A percentile compares a stretch with the other conserved stretches of the same genome.
Conservation (phyloP, 306 rosid species). For the Gynostemma pentaphyllum region DNA sequence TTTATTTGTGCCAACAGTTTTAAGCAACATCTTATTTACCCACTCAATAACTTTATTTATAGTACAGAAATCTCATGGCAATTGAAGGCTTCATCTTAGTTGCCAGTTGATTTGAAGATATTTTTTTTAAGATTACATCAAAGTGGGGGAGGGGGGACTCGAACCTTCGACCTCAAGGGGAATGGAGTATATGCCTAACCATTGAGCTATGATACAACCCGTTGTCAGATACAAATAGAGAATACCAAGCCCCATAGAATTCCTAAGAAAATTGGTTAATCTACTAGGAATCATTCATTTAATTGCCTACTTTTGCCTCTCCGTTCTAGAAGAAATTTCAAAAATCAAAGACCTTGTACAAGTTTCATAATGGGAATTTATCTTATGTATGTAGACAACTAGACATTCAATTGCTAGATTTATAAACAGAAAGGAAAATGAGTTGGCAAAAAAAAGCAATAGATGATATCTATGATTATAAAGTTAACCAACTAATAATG, state of each 20-base stretch:
- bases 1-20: neutral
- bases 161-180: too few species aligned
- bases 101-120: neutral
- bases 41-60: neutral
- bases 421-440: neutral
- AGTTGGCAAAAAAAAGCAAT: neutral
- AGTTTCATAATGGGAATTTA: neutral
- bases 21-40: neutral
- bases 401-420: too few species aligned
- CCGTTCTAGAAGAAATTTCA: neutral
- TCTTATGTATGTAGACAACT: too few species aligned
- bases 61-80: neutral
- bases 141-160: too few species aligned
- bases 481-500: slow-evolving; percentile 16
- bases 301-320: neutral
- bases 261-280: neutral
- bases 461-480: neutral
- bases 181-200: too few species aligned
- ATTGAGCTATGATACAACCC: too few species aligned
- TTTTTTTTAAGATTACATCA: too few species aligned
- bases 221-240: too few species aligned
- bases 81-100: neutral
- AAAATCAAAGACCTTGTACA: neutral
- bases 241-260: neutral
- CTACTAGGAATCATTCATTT: neutral